A percentile compares a stretch with the other conserved stretches of the same genome.
phyloP scores from a whole-genome alignment of 345 rosid species.

The Lepidium africanum region DNA sequence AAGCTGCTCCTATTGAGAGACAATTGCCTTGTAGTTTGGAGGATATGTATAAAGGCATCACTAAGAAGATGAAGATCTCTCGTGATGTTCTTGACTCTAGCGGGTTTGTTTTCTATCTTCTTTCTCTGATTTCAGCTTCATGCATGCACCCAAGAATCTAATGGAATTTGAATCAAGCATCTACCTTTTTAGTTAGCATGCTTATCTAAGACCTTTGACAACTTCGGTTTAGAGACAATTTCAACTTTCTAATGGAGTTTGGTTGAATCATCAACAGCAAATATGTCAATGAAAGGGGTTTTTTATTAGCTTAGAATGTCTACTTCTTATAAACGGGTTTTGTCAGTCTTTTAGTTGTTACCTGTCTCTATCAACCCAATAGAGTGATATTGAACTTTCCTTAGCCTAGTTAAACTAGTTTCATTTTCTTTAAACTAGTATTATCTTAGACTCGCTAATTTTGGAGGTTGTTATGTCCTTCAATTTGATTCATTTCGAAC shows the following conservation, averaged over 20 bases:
- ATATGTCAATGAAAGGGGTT: background rate
- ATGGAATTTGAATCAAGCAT: background rate
- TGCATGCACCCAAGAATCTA: background rate
- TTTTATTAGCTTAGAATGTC: background rate
- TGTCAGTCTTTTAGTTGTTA: background rate
- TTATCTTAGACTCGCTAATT: background rate
- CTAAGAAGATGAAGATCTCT: conserved; percentile 87
- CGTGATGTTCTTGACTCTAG: conserved; percentile 59
- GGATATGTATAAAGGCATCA: conserved; percentile 63
- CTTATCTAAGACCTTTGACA: background rate
- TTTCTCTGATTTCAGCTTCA: background rate
- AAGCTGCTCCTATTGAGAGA: conserved; percentile 54
- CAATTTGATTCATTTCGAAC: background rate
- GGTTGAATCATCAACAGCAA: background rate
- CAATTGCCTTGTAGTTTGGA: conserved; percentile 60
- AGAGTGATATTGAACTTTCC: background rate
- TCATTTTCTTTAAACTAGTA: background rate
- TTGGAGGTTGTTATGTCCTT: background rate
- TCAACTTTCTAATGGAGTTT: background rate
- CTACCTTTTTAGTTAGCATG: background rate
- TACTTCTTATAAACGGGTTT: background rate
- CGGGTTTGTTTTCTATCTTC: conserved; percentile 40
- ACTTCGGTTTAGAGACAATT: background rate
- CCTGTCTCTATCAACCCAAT: too few relatives aligned
- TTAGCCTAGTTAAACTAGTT: background rate